A percentile compares a stretch with the other conserved stretches of the same genome.
These are phyloP conservation scores for Tagetes patula DNA, from an alignment of 129 eudicot genomes.

Conservation along the genomic window DNA sequence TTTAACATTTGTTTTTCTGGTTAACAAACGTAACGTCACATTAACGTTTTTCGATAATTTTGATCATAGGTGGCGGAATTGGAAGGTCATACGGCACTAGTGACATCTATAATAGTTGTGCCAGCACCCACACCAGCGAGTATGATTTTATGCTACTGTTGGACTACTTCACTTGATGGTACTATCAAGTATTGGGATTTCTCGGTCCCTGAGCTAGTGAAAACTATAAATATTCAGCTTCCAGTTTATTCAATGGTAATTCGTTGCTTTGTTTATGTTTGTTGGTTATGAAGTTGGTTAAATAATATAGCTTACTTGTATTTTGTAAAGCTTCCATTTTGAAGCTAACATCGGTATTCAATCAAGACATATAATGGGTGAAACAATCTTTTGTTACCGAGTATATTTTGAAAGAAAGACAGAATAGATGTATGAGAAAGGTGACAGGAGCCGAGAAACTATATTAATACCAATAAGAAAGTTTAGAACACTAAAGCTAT, in stretches of 20 bases:
- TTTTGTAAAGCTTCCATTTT: neutral
- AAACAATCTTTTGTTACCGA: neutral
- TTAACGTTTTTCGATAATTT: neutral
- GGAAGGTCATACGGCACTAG: conserved; percentile 77
- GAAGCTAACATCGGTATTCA: too few species aligned
- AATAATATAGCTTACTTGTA: neutral
- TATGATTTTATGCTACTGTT: conserved; percentile 63
- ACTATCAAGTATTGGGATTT: conserved; percentile 92
- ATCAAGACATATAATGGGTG: conserved; percentile 4
- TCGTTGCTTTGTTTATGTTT: conserved; percentile 4
- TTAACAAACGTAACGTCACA: neutral
- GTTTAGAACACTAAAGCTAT: neutral
- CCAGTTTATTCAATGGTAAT: conserved; percentile 82
- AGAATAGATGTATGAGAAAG: too few species aligned
- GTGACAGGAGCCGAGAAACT: too few species aligned
- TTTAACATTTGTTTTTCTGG: neutral
- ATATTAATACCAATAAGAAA: neutral
- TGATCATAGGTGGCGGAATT: conserved; percentile 55
- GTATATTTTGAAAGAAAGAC: neutral
- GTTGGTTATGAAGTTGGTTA: neutral
- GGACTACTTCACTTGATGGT: conserved; percentile 93
- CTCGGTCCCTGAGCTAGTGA: conserved; percentile 60
- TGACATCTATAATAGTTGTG: conserved; percentile 81
- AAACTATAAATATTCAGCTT: conserved; percentile 48
- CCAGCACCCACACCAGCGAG: conserved; percentile 56